Conservation (phyloP, 2,329 filamentous ascomycete species). For the Cladosporium phlei region DNA sequence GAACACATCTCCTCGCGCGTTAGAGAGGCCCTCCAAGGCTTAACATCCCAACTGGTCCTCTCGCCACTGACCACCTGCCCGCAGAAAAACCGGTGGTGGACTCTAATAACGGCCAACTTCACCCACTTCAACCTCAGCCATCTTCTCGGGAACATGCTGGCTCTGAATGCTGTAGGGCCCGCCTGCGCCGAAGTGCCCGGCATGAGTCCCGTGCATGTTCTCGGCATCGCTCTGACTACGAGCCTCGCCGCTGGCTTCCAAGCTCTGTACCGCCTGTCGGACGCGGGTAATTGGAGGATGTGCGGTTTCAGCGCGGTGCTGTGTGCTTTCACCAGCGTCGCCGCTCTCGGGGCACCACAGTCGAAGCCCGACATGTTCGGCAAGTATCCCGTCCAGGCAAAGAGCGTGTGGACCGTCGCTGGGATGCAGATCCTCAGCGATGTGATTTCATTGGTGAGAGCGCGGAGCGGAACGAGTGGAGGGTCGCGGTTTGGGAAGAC, state of each 20-base stretch:
- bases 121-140: slow-evolving; percentile 11
- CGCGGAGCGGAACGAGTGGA: neutral
- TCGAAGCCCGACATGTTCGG: neutral
- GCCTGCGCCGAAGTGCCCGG: slow-evolving; percentile 12
- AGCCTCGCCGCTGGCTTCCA: slow-evolving; percentile 5
- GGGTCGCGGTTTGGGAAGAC: neutral
- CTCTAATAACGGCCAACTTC: slow-evolving; percentile 15
- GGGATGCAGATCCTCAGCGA: slow-evolving; percentile 1
- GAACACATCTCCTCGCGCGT: slow-evolving; percentile 9
- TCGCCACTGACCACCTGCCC: slow-evolving; percentile 32
- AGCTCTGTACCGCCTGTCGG: neutral
- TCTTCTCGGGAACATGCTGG: slow-evolving; percentile 12
- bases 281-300: neutral
- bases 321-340: slow-evolving; percentile 9
- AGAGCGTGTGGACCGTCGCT: slow-evolving; percentile 4
- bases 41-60: neutral
- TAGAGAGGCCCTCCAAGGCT: neutral
- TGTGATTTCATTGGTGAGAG: neutral
- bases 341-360: neutral
- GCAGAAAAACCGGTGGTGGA: slow-evolving; percentile 11
- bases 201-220: slow-evolving; percentile 13
- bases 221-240: slow-evolving; percentile 11
- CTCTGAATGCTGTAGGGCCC: neutral
- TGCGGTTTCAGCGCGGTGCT: slow-evolving; percentile 7
- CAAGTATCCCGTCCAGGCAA: neutral